Conservation (phyloP, 768 basidiomycete species). For the Boletus subparvulus region DNA sequence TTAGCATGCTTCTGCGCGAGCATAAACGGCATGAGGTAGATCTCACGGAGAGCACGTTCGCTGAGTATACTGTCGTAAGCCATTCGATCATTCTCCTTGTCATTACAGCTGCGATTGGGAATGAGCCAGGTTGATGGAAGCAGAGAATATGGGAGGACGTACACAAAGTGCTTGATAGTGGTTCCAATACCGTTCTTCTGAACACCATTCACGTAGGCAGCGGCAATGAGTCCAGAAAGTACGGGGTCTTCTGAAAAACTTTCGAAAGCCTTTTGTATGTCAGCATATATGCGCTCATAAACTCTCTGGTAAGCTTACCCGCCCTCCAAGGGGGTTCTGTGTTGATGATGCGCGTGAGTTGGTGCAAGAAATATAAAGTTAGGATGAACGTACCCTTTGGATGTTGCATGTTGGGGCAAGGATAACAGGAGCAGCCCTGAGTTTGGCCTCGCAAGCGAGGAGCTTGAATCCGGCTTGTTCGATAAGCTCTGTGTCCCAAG, state of each 20-base stretch:
- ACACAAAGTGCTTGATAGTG: slow-evolving; percentile 83
- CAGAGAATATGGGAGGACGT: slow-evolving; percentile 11
- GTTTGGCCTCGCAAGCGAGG: slow-evolving; percentile 70
- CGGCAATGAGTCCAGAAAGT: slow-evolving; percentile 67
- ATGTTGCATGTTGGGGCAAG: slow-evolving; percentile 86
- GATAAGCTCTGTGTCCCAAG: slow-evolving; percentile 68
- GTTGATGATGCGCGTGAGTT: background rate
- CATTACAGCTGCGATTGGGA: slow-evolving; percentile 53
- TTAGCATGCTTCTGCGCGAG: slow-evolving; percentile 49
- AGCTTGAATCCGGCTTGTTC: slow-evolving; percentile 60
- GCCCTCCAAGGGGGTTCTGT: slow-evolving; percentile 69
- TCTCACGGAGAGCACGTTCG: slow-evolving; percentile 54
- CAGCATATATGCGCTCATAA: slow-evolving; percentile 4
- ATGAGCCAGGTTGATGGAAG: background rate
- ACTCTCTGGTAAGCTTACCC: slow-evolving; percentile 39
- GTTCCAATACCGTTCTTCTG: slow-evolving; percentile 75
- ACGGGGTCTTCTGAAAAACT: slow-evolving; percentile 79
- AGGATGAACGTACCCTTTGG: slow-evolving; percentile 53
- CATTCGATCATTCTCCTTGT: slow-evolving; percentile 77
- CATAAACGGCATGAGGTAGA: slow-evolving; percentile 65
- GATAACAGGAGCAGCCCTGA: slow-evolving; percentile 64
- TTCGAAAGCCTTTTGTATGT: slow-evolving; percentile 57
- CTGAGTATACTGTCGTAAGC: slow-evolving; percentile 54
- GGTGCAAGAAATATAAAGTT: background rate
- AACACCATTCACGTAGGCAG: slow-evolving; percentile 73